These are phyloP conservation scores for Candida nemodendra DNA, from an alignment of 805 yeast genomes.

Conservation along the genomic window DNA sequence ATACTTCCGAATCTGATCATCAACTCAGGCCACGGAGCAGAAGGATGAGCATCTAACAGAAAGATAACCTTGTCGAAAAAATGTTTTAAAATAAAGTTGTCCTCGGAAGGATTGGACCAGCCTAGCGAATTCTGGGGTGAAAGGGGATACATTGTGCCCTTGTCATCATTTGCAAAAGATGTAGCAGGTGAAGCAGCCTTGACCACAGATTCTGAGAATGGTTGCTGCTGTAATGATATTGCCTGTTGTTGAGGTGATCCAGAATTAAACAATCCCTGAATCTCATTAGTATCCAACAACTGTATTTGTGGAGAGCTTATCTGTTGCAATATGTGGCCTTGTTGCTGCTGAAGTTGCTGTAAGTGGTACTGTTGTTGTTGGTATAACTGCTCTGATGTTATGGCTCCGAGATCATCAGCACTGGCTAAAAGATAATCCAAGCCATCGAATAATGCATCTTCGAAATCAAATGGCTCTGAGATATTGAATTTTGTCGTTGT, in stretches of 20 bases:
- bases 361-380: slow-evolving; percentile 18
- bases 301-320: slow-evolving; percentile 11
- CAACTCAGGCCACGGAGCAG: slow-evolving; percentile 60
- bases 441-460: slow-evolving; percentile 32
- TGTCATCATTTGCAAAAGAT: not conserved
- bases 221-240: not conserved
- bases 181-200: not conserved
- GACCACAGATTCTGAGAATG: not conserved
- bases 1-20: slow-evolving; percentile 57
- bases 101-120: slow-evolving; percentile 40
- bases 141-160: slow-evolving; percentile 3
- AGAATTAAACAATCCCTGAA: not conserved
- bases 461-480: slow-evolving; percentile 20
- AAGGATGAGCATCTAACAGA: slow-evolving; percentile 57
- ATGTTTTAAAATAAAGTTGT: slow-evolving; percentile 53
- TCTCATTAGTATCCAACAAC: slow-evolving; percentile 7
- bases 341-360: slow-evolving; percentile 18
- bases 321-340: slow-evolving; percentile 20
- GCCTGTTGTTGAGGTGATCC: slow-evolving; percentile 2
- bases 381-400: slow-evolving; percentile 15
- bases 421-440: slow-evolving; percentile 30
- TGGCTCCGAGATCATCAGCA: slow-evolving; percentile 16
- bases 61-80: slow-evolving; percentile 54
- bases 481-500: not conserved
- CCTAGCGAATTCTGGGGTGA: slow-evolving; percentile 7